Evolutionary conservation across 73 alveolate species (phyloP).

Genomic region (Breviolum minutum): DNA sequence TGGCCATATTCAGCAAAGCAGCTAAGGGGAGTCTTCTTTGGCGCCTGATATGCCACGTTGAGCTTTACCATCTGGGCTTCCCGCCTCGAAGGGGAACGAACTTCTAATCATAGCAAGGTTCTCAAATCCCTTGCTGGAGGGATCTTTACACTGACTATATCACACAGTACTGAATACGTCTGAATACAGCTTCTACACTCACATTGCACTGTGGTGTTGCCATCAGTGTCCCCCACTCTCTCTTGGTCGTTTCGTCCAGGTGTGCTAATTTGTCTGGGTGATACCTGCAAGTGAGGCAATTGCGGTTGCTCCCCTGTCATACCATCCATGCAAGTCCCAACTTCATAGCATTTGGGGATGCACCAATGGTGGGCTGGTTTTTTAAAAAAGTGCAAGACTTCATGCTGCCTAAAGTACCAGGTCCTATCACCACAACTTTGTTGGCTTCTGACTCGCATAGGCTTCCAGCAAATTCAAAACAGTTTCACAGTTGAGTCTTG

Average conservation of each 20-base stretch:
- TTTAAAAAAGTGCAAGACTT: no score
- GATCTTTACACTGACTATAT: background rate
- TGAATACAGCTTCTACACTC: background rate
- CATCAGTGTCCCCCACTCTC: slow-evolving; percentile 51
- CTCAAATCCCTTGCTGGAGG: background rate
- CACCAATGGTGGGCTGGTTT: background rate
- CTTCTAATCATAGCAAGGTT: background rate
- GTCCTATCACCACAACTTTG: no score
- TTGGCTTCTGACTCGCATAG: no score
- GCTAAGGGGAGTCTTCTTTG: background rate
- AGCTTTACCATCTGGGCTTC: slow-evolving; percentile 90
- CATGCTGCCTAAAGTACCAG: no score
- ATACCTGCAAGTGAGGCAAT: background rate
- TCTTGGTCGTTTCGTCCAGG: slow-evolving; percentile 59
- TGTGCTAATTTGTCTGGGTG: slow-evolving; percentile 71
- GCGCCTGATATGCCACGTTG: slow-evolving; percentile 75
- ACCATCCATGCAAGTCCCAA: background rate
- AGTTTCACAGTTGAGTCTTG: no score
- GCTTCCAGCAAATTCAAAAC: no score
- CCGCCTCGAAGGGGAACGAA: slow-evolving; percentile 12
- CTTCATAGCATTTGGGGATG: background rate
- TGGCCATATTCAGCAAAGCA: no score
- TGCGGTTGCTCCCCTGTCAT: no score
- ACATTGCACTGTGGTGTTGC: background rate
- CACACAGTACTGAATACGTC: background rate